These are phyloP conservation scores for Leccinum olivaceoglutinosum DNA, from an alignment of 1,284 basidiomycete species.

Conservation along the genomic window DNA sequence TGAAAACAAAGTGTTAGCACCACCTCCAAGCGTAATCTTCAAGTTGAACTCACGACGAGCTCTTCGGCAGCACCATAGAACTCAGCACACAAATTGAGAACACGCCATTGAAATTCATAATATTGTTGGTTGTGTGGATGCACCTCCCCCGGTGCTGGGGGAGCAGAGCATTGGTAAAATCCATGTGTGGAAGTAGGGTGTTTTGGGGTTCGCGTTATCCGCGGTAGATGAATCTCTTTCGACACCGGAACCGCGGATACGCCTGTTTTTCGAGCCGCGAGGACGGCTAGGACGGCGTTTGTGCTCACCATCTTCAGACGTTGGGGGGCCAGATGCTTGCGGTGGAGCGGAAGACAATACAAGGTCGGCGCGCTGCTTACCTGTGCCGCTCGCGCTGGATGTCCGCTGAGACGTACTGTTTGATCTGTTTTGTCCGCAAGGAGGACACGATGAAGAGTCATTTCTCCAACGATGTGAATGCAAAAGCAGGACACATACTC, in stretches of 20 bases:
- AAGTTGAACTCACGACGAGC: slow-evolving; percentile 55
- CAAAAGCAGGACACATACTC: slow-evolving; percentile 23
- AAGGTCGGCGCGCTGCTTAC: slow-evolving; percentile 19
- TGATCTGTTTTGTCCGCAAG: slow-evolving; percentile 17
- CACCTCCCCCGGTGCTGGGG: slow-evolving; percentile 37
- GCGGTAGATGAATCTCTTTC: slow-evolving; percentile 24
- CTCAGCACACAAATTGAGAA: slow-evolving; percentile 73
- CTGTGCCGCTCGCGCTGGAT: slow-evolving; percentile 12
- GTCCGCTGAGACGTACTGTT: slow-evolving; percentile 18
- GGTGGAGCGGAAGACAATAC: slow-evolving; percentile 12
- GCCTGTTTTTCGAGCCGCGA: slow-evolving; percentile 69
- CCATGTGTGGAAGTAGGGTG: slow-evolving; percentile 17
- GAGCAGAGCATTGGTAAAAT: slow-evolving; percentile 29
- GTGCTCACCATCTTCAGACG: slow-evolving; percentile 29
- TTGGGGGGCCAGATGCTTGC: slow-evolving; percentile 18
- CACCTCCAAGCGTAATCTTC: slow-evolving; percentile 8
- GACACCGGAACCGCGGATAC: slow-evolving; percentile 34
- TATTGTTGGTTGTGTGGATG: slow-evolving; percentile 68
- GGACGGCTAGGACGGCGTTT: slow-evolving; percentile 71
- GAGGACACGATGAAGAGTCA: slow-evolving; percentile 2
- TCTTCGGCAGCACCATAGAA: slow-evolving; percentile 82
- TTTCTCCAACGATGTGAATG: slow-evolving; percentile 3
- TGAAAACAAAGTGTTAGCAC: slow-evolving; percentile 8
- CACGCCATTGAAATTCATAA: slow-evolving; percentile 80
- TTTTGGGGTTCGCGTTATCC: slow-evolving; percentile 18